phyloP scores from a whole-genome alignment of 495 filamentous ascomycete genomes.

The Trichoderma reesei region DNA sequence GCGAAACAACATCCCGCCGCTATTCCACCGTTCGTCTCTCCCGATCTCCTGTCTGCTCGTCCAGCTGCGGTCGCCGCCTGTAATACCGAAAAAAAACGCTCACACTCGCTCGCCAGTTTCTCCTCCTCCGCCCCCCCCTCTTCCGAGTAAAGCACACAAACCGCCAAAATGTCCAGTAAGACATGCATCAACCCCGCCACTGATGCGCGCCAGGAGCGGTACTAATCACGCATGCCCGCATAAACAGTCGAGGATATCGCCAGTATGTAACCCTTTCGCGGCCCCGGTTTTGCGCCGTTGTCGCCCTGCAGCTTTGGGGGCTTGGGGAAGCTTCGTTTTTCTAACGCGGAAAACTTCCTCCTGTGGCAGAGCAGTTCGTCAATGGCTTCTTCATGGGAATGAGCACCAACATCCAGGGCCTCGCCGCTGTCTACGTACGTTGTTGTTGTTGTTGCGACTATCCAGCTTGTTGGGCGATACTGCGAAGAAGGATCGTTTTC shows the following conservation, averaged over 20 bases:
- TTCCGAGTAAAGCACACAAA: background rate
- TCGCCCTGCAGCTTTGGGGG: background rate
- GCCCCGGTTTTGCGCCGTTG: background rate
- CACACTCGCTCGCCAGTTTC: background rate
- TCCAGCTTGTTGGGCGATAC: background rate
- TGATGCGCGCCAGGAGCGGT: background rate
- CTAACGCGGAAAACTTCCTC: background rate
- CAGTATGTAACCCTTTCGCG: conserved; percentile 17
- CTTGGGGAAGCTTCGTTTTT: background rate
- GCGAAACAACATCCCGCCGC: background rate
- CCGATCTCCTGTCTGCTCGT: background rate
- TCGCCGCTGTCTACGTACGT: conserved; percentile 67
- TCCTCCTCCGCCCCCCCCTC: too few relatives aligned
- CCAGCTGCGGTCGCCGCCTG: too few relatives aligned
- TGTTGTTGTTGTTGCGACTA: background rate
- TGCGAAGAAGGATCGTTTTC: background rate
- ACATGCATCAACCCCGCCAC: background rate
- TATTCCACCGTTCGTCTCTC: background rate
- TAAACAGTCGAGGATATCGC: conserved; percentile 20
- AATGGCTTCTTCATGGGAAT: conserved; percentile 83
- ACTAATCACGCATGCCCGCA: conserved; percentile 9
- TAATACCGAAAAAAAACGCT: too few relatives aligned
- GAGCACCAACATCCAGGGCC: conserved; percentile 50
- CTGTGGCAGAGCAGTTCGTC: conserved; percentile 62
- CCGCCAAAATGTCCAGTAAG: conserved; percentile 13